phyloP scores from a whole-genome alignment of 208 protist genomes.

The Angomonas ambiguus region DNA sequence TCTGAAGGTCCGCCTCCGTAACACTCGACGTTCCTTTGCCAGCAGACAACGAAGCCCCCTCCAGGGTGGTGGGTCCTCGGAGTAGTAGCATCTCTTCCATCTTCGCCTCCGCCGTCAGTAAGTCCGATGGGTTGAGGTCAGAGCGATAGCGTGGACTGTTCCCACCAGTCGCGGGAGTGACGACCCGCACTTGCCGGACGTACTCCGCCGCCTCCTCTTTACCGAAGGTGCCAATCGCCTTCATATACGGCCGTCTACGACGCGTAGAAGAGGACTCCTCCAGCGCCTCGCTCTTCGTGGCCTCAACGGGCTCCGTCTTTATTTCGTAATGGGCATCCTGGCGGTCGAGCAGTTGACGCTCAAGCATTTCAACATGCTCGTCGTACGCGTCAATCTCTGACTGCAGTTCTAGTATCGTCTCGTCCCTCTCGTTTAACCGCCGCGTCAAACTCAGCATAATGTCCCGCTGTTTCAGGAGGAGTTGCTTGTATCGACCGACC shows the following conservation, averaged over 20 bases:
- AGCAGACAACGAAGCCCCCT: not conserved
- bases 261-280: not conserved
- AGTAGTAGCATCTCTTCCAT: constrained; percentile 60
- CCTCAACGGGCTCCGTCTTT: not conserved
- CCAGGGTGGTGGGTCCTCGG: not conserved
- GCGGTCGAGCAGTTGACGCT: constrained; percentile 43
- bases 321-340: not conserved
- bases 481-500: constrained; percentile 93
- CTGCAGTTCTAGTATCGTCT: constrained; percentile 84
- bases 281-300: not conserved
- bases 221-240: constrained; percentile 17
- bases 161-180: not conserved
- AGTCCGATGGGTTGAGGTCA: constrained; percentile 21
- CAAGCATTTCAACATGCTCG: constrained; percentile 63
- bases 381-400: constrained; percentile 88
- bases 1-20: not conserved
- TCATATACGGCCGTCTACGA: not conserved
- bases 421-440: constrained; percentile 91
- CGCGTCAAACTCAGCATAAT: constrained; percentile 94
- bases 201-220: constrained; percentile 40
- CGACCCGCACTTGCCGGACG: constrained; percentile 28
- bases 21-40: not conserved
- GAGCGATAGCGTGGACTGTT: constrained; percentile 32
- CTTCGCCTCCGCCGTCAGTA: constrained; percentile 58
- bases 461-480: constrained; percentile 95